Conservation (phyloP, 306 rosid species). For the Luffa aegyptiaca region DNA sequence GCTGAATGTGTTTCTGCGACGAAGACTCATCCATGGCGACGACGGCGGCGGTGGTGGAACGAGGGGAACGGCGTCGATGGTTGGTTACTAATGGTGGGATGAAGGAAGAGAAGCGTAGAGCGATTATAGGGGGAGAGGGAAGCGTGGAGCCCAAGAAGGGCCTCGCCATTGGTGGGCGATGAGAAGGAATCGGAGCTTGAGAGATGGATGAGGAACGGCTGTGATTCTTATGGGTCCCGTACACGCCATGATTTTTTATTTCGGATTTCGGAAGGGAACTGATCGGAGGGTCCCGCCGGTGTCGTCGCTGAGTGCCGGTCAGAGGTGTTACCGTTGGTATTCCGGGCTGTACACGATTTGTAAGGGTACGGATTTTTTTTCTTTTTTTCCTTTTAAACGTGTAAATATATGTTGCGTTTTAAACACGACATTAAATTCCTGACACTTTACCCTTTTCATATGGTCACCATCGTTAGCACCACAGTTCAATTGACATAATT, state of each 20-base stretch:
- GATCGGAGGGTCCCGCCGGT: background rate
- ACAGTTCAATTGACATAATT: too few species aligned
- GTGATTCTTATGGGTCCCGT: background rate
- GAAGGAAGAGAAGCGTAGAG: background rate
- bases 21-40: slow-evolving; percentile 16
- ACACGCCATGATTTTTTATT: background rate
- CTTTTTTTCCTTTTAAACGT: too few species aligned
- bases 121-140: background rate
- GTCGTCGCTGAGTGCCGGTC: background rate
- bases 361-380: too few species aligned
- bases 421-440: too few species aligned
- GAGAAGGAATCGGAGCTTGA: background rate
- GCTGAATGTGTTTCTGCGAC: background rate
- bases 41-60: slow-evolving; percentile 15
- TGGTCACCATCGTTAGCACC: too few species aligned
- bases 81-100: background rate
- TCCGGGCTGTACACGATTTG: too few species aligned
- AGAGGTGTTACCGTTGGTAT: too few species aligned
- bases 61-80: slow-evolving; percentile 3
- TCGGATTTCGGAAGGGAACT: background rate
- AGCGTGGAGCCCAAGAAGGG: slow-evolving; percentile 15
- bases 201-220: background rate
- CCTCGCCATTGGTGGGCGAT: slow-evolving; percentile 22
- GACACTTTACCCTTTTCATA: too few species aligned
- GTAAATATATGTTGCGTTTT: too few species aligned